Evolutionary conservation across 2,329 filamentous ascomycete genomes (phyloP).

Genomic region (Colletotrichum truncatum): DNA sequence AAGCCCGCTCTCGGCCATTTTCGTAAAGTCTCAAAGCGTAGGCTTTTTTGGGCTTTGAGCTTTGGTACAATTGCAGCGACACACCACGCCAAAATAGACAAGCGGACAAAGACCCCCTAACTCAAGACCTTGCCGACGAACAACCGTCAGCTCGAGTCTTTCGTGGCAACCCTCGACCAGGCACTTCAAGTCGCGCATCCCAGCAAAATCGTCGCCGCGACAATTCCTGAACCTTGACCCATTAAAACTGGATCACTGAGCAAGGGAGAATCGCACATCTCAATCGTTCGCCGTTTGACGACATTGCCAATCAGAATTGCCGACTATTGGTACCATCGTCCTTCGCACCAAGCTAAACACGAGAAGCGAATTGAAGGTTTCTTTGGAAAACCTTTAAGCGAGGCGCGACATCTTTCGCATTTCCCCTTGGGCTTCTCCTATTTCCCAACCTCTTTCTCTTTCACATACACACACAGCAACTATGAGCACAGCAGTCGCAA

Average conservation of each 20-base stretch:
- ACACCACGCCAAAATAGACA: neutral
- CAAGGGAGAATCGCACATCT: conserved; percentile 29
- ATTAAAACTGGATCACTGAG: conserved; percentile 24
- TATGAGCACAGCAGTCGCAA: conserved; percentile 75
- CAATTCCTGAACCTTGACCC: conserved; percentile 18
- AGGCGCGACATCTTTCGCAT: conserved; percentile 8
- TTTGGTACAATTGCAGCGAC: conserved; percentile 9
- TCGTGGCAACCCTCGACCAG: neutral
- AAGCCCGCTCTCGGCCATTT: conserved; percentile 30
- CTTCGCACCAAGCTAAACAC: neutral
- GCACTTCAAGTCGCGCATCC: conserved; percentile 2
- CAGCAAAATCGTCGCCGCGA: conserved; percentile 7
- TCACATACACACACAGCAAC: conserved; percentile 39
- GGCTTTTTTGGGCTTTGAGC: conserved; percentile 3
- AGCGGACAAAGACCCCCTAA: conserved; percentile 21
- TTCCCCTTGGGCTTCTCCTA: neutral
- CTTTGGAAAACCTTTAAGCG: neutral
- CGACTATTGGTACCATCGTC: neutral
- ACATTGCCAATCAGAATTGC: conserved; percentile 17
- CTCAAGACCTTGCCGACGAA: neutral
- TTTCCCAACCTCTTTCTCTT: neutral
- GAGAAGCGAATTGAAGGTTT: neutral
- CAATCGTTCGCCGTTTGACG: conserved; percentile 16
- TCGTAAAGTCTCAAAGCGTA: conserved; percentile 28
- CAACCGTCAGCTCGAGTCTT: neutral